These are phyloP conservation scores for Harringtonia lauricola DNA, from an alignment of 2,329 filamentous ascomycete genomes.

Conservation along the genomic window DNA sequence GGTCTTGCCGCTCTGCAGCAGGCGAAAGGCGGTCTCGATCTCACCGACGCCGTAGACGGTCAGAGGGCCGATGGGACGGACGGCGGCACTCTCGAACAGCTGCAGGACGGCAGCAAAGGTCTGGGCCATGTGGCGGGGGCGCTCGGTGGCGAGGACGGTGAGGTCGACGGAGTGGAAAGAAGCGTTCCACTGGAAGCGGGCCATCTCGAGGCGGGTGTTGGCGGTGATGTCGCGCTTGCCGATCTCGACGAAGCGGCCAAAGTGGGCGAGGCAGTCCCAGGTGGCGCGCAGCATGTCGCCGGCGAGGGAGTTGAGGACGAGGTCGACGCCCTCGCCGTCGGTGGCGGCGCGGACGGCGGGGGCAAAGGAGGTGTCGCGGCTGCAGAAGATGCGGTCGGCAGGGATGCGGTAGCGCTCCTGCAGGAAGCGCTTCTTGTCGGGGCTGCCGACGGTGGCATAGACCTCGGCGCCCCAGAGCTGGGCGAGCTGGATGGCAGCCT, in stretches of 20 bases:
- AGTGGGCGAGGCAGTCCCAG: slow-evolving; percentile 30
- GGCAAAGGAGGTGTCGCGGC: slow-evolving; percentile 20
- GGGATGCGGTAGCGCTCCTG: slow-evolving; percentile 25
- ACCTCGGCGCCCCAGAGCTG: slow-evolving; percentile 26
- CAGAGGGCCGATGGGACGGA: background rate
- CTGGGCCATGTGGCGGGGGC: background rate
- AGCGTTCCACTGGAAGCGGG: slow-evolving; percentile 29
- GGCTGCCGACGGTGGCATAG: slow-evolving; percentile 28
- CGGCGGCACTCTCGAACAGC: too few relatives aligned
- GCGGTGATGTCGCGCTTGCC: slow-evolving; percentile 1
- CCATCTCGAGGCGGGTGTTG: slow-evolving; percentile 2
- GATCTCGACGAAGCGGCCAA: slow-evolving; percentile 13
- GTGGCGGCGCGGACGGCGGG: slow-evolving; percentile 18
- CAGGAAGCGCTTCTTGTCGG: slow-evolving; percentile 28
- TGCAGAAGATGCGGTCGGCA: slow-evolving; percentile 24
- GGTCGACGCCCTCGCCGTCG: slow-evolving; percentile 22
- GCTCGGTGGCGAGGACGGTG: background rate
- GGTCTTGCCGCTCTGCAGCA: background rate
- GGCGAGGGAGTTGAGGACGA: slow-evolving; percentile 29
- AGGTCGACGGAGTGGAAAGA: slow-evolving; percentile 34
- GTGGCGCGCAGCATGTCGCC: slow-evolving; percentile 30
- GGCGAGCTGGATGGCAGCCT: background rate
- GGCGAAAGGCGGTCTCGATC: background rate
- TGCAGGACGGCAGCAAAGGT: background rate
- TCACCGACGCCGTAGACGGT: background rate